These are phyloP conservation scores for Cubamyces sp. DNA, from an alignment of 768 basidiomycete genomes.

Conservation along the genomic window DNA sequence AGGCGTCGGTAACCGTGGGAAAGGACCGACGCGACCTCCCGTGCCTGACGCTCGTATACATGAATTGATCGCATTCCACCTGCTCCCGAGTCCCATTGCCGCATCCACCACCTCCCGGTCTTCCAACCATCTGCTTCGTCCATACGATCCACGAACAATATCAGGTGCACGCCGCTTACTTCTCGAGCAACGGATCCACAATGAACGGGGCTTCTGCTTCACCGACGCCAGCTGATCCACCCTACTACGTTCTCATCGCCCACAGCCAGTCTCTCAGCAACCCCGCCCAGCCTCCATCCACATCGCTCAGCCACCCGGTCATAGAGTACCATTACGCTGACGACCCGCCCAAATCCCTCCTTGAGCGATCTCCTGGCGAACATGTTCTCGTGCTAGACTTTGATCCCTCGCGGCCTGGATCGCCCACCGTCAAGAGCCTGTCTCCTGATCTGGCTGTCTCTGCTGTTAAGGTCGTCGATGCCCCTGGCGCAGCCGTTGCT, in stretches of 20 bases:
- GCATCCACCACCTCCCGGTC: slow-evolving; percentile 5
- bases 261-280: slow-evolving; percentile 53
- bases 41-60: not conserved
- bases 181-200: not conserved
- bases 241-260: slow-evolving; percentile 72
- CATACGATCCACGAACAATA: not conserved
- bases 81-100: not conserved
- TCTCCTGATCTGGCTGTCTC: slow-evolving; percentile 53
- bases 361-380: slow-evolving; percentile 63
- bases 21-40: slow-evolving; percentile 9
- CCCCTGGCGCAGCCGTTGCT: slow-evolving; percentile 68
- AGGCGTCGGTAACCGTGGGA: slow-evolving; percentile 16
- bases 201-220: slow-evolving; percentile 12
- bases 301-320: slow-evolving; percentile 63
- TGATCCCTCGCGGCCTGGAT: slow-evolving; percentile 45
- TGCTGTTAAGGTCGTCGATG: slow-evolving; percentile 68
- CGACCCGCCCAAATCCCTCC: slow-evolving; percentile 68
- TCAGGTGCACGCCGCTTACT: not conserved
- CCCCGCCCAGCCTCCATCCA: slow-evolving; percentile 36
- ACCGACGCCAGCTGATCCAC: slow-evolving; percentile 39
- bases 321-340: slow-evolving; percentile 86
- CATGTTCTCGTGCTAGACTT: slow-evolving; percentile 78
- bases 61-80: not conserved
- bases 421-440: slow-evolving; percentile 56
- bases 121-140: not conserved